Percentiles rank a stretch among this genome's conserved stretches.
phyloP scores from a whole-genome alignment of 2,329 filamentous ascomycete species.

The Talaromyces amestolkiae region DNA sequence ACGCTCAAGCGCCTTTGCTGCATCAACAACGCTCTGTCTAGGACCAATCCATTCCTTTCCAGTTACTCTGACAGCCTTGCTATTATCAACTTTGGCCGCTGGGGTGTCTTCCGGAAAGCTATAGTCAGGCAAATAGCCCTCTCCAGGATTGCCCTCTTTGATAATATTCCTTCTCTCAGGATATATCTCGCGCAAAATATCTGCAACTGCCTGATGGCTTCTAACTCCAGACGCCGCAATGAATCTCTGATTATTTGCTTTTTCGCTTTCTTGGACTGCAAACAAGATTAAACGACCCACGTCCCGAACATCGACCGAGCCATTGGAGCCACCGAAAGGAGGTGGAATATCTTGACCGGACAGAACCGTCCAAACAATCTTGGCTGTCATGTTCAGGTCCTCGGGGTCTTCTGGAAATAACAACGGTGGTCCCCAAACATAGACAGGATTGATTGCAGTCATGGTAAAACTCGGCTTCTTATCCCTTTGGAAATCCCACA shows the following conservation, averaged over 20 bases:
- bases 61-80: background rate
- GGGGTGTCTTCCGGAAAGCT: background rate
- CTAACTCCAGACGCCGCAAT: background rate
- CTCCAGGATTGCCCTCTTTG: background rate
- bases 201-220: background rate
- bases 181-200: background rate
- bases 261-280: background rate
- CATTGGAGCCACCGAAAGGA: background rate
- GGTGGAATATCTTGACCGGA: background rate
- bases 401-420: background rate
- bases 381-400: background rate
- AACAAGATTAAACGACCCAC: background rate
- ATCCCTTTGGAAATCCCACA: conserved; percentile 1
- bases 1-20: background rate
- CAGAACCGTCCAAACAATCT: background rate
- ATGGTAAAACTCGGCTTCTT: background rate
- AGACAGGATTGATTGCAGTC: background rate
- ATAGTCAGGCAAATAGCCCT: conserved; percentile 6
- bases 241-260: background rate
- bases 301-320: background rate
- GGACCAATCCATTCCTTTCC: background rate
- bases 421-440: background rate
- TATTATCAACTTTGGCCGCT: background rate
- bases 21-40: background rate
- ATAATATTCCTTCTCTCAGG: background rate